A percentile compares a stretch with the other conserved stretches of the same genome.
Conservation (phyloP, 179 eudicot species). For the Nepenthes alata region DNA sequence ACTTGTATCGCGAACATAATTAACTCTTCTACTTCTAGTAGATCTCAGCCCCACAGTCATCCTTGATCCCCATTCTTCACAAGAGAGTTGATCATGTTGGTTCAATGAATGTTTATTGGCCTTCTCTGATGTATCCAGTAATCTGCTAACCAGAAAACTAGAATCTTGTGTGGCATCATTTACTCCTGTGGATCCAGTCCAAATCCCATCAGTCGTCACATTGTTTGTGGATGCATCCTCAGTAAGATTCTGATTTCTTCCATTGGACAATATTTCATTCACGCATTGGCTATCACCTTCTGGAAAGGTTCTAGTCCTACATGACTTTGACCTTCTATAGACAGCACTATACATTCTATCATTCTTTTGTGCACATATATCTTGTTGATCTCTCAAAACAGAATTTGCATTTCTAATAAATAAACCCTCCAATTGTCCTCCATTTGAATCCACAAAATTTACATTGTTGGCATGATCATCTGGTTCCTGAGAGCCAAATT, state of each 20-base stretch:
- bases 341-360: constrained; percentile 72
- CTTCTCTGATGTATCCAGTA: constrained; percentile 31
- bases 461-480: constrained; percentile 16
- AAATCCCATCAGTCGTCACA: constrained; percentile 17
- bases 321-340: constrained; percentile 70
- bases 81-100: constrained; percentile 27
- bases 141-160: constrained; percentile 16
- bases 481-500: constrained; percentile 19
- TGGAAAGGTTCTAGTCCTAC: constrained; percentile 28
- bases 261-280: constrained; percentile 41
- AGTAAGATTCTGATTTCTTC: constrained; percentile 23
- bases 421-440: constrained; percentile 16
- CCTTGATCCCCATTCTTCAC: constrained; percentile 45
- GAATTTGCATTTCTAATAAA: constrained; percentile 14
- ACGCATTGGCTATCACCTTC: constrained; percentile 24
- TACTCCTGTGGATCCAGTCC: constrained; percentile 20
- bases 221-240: constrained; percentile 21
- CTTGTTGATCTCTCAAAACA: constrained; percentile 19
- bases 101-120: constrained; percentile 17
- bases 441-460: constrained; percentile 21
- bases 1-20: constrained; percentile 39
- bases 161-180: constrained; percentile 20
- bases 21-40: constrained; percentile 60
- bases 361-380: constrained; percentile 21
- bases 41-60: constrained; percentile 63